Evolutionary conservation across 1,284 basidiomycete species (phyloP).

Genomic region (Heterobasidion occidentale): DNA sequence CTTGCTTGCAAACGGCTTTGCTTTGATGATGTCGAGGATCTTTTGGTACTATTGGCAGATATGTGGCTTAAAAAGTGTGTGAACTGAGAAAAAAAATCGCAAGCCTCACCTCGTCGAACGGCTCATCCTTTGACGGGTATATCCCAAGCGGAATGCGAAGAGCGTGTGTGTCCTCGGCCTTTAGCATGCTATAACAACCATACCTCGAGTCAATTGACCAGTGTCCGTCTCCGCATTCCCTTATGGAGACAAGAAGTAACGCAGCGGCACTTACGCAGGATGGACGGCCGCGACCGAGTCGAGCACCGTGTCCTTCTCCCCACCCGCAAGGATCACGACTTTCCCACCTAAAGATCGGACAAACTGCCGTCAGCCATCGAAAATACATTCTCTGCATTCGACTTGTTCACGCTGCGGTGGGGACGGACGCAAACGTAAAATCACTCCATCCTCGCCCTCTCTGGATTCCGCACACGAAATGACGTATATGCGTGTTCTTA

Average conservation of each 20-base stretch:
- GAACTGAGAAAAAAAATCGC: neutral
- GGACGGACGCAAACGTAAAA: neutral
- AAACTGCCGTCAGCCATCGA: neutral
- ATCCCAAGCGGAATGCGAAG: conserved; percentile 49
- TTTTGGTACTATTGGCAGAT: conserved; percentile 35
- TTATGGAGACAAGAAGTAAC: neutral
- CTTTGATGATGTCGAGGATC: conserved; percentile 38
- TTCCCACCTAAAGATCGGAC: conserved; percentile 39
- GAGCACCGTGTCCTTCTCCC: conserved; percentile 29
- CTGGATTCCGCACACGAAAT: neutral
- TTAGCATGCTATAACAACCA: conserved; percentile 41
- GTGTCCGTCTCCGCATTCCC: no score
- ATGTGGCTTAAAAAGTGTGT: neutral
- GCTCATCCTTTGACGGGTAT: conserved; percentile 57
- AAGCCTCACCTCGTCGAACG: conserved; percentile 39
- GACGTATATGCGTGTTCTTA: neutral
- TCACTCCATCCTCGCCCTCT: neutral
- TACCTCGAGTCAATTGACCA: neutral
- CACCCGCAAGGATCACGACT: conserved; percentile 35
- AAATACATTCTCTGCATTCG: neutral
- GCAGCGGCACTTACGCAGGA: conserved; percentile 37
- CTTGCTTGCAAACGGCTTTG: conserved; percentile 46
- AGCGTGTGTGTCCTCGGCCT: conserved; percentile 39
- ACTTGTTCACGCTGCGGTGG: neutral
- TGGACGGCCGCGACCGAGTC: conserved; percentile 45